A percentile compares a stretch with the other conserved stretches of the same genome.
phyloP scores from a whole-genome alignment of 2,329 filamentous ascomycete species.

The Microsporum audouinii region DNA sequence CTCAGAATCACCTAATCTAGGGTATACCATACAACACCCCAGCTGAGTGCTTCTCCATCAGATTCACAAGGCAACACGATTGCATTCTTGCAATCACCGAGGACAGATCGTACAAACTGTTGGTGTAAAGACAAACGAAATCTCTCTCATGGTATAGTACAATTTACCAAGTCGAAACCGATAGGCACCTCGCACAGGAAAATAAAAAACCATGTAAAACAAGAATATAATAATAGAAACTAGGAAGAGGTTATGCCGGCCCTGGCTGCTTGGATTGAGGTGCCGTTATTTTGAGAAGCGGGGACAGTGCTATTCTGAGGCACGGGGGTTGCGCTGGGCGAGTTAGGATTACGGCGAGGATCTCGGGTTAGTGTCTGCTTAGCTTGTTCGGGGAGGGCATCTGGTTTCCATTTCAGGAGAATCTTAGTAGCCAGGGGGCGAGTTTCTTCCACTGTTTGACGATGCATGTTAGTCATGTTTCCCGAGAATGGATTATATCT shows the following conservation, averaged over 20 bases:
- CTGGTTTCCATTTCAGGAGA: slow-evolving; percentile 45
- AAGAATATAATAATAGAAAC: background rate
- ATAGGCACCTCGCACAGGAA: background rate
- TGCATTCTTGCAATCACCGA: background rate
- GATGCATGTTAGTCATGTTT: slow-evolving; percentile 6
- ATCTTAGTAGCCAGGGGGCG: slow-evolving; percentile 42
- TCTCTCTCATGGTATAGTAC: background rate
- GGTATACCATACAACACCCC: background rate
- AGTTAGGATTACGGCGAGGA: background rate
- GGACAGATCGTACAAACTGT: background rate
- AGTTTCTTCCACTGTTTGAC: slow-evolving; percentile 33
- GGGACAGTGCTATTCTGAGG: background rate
- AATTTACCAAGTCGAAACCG: background rate
- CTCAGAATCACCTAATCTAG: background rate
- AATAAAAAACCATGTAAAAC: background rate
- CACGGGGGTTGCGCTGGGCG: background rate
- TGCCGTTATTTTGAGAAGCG: background rate
- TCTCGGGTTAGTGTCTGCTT: background rate
- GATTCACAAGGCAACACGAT: background rate
- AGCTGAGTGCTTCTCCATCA: background rate
- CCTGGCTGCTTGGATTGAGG: background rate
- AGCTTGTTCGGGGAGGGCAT: slow-evolving; percentile 18
- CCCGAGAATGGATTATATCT: background rate
- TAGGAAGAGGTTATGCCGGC: background rate
- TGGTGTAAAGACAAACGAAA: background rate